Conservation (phyloP, 805 yeast species). For the Lachancea fermentati region DNA sequence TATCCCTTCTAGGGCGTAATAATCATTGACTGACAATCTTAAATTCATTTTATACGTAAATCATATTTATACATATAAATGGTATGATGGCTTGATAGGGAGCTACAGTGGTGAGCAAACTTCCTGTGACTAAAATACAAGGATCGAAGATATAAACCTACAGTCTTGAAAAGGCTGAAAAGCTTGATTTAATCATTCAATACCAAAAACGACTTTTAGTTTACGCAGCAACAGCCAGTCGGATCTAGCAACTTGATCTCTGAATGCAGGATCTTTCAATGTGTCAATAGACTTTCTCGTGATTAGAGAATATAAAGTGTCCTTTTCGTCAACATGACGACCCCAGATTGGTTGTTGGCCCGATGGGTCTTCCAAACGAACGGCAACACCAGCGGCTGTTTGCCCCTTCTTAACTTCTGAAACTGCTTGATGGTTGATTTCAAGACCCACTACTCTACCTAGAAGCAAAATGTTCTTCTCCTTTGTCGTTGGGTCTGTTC, state of each 20-base stretch:
- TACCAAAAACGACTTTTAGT: conserved; percentile 83
- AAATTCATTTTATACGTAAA: too few relatives aligned
- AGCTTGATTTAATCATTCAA: conserved; percentile 34
- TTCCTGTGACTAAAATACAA: neutral
- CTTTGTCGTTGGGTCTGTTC: conserved; percentile 79
- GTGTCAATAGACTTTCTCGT: conserved; percentile 89
- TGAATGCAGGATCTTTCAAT: conserved; percentile 96
- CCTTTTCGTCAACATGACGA: conserved; percentile 94
- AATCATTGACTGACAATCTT: too few relatives aligned
- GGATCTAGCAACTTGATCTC: conserved; percentile 88
- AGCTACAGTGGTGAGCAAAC: too few relatives aligned
- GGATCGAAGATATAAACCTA: neutral
- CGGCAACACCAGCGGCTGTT: conserved; percentile 97
- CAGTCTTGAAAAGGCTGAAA: neutral
- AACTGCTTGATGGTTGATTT: conserved; percentile 86
- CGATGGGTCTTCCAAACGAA: conserved; percentile 91
- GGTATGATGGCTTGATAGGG: neutral
- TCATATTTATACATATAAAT: neutral
- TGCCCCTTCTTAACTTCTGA: conserved; percentile 86
- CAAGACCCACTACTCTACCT: conserved; percentile 89
- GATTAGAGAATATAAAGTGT: conserved; percentile 82
- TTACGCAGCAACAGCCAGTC: conserved; percentile 92
- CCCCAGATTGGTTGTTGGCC: conserved; percentile 97
- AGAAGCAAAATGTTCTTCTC: conserved; percentile 59
- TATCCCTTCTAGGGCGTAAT: too few relatives aligned